Base-by-base conservation (phyloP, 768 basidiomycete genomes). In the Boletus rufocinnamomeus region DNA sequence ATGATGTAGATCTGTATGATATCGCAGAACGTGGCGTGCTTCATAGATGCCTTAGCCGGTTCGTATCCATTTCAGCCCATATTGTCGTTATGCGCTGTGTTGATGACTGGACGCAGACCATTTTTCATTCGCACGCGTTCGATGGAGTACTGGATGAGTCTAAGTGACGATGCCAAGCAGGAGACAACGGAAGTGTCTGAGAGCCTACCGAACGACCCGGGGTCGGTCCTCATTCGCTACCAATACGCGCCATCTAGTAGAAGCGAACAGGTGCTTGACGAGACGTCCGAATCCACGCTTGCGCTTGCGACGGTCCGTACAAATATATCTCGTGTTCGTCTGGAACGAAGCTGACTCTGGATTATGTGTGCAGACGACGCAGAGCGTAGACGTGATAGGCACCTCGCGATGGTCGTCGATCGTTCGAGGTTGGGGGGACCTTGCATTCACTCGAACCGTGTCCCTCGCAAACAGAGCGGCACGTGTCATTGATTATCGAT, bases 281-380 rank as follows among this genome's bases (percentile, higher is more conserved):
- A 32, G 47, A 51, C 10, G 25, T n/a, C 7, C 4, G 30, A 44
- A 5, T 13, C 9, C 9, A 23, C n/a, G 11, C 34, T 44, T 48
- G 52, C 43, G 9, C 34, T 55, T 23, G 28, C 17, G 5, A 59
- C 25, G 63, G 63, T 67, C 11, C 25, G 62, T 50, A n/a, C 19
- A 7, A 10, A 43, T 9, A 3, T 16, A 13, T 25, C 5, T 17
- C 11, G 4, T 32, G 21, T 23, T 2, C 13, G 8, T 32, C 17
- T 10, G 10, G 28, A 43, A 41, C 10, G 21, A 32, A n/a, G 23
- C 62, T 60, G 27, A 67, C 28, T 30, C 16, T 23, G 25, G n/a
- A 9, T 16, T 25, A 9, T 46, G 25, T 27, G 17, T 25, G 16
- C 25, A 69, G 67, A 44, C 10, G 6, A 37, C 11, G 2, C n/a